phyloP scores from a whole-genome alignment of 2,329 filamentous ascomycete genomes.

The Sclerotiophoma versabilis region DNA sequence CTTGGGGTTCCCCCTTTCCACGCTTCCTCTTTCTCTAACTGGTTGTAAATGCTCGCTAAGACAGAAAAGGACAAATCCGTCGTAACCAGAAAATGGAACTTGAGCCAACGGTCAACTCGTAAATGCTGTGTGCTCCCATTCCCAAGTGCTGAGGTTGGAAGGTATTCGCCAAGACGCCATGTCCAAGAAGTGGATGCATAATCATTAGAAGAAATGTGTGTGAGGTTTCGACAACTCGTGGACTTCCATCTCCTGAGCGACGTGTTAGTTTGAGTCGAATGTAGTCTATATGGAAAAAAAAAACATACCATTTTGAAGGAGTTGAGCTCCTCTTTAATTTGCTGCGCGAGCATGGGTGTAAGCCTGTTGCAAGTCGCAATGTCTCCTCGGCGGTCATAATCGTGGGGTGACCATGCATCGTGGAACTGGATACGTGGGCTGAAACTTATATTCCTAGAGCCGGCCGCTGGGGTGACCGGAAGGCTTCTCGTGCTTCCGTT shows the following conservation, averaged over 20 bases:
- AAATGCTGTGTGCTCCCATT: conserved; percentile 50
- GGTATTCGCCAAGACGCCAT: conserved; percentile 53
- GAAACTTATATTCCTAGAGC: conserved; percentile 72
- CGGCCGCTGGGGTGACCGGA: conserved; percentile 76
- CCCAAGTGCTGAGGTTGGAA: conserved; percentile 44
- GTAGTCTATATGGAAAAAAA: background rate
- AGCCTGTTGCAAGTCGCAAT: conserved; percentile 97
- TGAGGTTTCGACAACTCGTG: conserved; percentile 99
- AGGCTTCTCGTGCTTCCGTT: conserved; percentile 80
- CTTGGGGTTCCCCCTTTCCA: conserved; percentile 30
- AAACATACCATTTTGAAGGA: conserved; percentile 94
- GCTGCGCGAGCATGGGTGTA: conserved; percentile 95
- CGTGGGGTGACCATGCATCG: conserved; percentile 93
- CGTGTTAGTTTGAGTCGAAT: conserved; percentile 49
- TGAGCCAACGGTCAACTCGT: conserved; percentile 49
- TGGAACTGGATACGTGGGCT: conserved; percentile 94
- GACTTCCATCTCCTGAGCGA: conserved; percentile 95
- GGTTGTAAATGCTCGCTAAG: conserved; percentile 51
- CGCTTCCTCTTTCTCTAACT: conserved; percentile 43
- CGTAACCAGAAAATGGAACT: conserved; percentile 52
- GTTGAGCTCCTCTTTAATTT: conserved; percentile 99
- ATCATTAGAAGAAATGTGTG: conserved; percentile 96
- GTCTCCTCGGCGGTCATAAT: conserved; percentile 95
- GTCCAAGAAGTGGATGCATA: conserved; percentile 51
- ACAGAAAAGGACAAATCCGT: conserved; percentile 49